Percentiles rank a stretch among this genome's conserved stretches.
phyloP scores from a whole-genome alignment of 495 filamentous ascomycete genomes.

The Pyronema domesticum region DNA sequence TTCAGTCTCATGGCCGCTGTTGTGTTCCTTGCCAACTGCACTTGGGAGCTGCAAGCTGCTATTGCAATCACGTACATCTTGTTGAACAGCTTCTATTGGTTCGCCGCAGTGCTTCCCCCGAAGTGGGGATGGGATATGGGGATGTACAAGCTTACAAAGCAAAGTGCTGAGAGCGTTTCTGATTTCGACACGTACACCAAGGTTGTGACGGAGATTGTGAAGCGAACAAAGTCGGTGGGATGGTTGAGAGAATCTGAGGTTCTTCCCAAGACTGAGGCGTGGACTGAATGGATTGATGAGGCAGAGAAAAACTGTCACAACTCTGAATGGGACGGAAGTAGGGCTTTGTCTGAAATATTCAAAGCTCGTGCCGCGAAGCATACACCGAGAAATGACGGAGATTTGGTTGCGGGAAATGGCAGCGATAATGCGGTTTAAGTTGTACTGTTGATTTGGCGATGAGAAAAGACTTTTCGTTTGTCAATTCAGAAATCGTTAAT shows the following conservation, averaged over 20 bases:
- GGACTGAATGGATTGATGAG: neutral
- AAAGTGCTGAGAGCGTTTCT: neutral
- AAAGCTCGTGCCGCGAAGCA: too few relatives aligned
- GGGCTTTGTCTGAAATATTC: too few relatives aligned
- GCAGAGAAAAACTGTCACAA: neutral
- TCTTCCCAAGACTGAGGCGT: neutral
- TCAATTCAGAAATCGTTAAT: too few relatives aligned
- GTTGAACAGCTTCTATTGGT: constrained; percentile 44
- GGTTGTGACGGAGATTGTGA: neutral
- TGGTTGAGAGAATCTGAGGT: neutral
- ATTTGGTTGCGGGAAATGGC: too few relatives aligned
- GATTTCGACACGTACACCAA: neutral
- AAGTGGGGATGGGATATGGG: neutral
- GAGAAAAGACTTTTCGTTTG: too few relatives aligned
- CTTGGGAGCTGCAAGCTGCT: constrained; percentile 38
- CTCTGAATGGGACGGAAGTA: neutral
- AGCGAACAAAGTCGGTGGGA: neutral
- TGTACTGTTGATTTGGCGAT: too few relatives aligned
- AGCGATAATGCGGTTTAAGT: too few relatives aligned
- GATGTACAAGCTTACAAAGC: too few relatives aligned
- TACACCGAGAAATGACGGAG: too few relatives aligned
- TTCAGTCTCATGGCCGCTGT: constrained; percentile 42
- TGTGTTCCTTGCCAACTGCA: constrained; percentile 43
- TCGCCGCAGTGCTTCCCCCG: constrained; percentile 30
- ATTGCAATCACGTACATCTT: constrained; percentile 38